Evolutionary conservation across 163 green algal genomes (phyloP).

Genomic region (Scenedesmus sp.): DNA sequence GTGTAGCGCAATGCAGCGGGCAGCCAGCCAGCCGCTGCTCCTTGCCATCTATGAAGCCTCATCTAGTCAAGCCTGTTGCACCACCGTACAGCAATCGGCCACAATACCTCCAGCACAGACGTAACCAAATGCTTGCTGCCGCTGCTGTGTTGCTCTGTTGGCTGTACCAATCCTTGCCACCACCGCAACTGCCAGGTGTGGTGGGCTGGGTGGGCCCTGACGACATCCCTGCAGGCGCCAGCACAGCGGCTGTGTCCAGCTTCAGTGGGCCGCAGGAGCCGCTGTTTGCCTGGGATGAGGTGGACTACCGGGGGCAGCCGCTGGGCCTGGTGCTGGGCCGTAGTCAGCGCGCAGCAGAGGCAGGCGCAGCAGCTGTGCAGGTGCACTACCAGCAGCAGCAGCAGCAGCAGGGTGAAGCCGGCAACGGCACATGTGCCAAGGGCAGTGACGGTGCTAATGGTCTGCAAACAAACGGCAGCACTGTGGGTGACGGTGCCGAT

Average conservation of each 20-base stretch:
- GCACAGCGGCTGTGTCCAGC: background rate
- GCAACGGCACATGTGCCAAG: background rate
- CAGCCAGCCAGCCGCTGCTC: too few relatives aligned
- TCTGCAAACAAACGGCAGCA: background rate
- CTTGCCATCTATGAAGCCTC: too few relatives aligned
- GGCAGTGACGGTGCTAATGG: background rate
- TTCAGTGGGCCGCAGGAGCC: constrained; percentile 10
- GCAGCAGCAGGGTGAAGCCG: background rate
- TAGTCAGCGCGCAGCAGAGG: constrained; percentile 49
- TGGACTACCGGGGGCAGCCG: constrained; percentile 65
- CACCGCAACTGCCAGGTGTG: constrained; percentile 52
- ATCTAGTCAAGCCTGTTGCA: too few relatives aligned
- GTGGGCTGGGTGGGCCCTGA: constrained; percentile 62
- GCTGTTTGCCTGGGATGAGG: constrained; percentile 28
- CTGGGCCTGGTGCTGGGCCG: constrained; percentile 68
- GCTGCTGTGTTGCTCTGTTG: background rate
- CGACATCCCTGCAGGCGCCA: constrained; percentile 60
- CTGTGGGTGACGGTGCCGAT: background rate
- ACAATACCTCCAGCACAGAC: background rate
- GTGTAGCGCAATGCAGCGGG: too few relatives aligned
- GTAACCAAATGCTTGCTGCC: background rate
- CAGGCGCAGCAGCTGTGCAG: constrained; percentile 33
- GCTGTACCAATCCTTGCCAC: background rate
- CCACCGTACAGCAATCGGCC: background rate
- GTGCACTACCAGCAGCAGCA: constrained; percentile 53